These are phyloP conservation scores for Pythium apleroticum DNA, from an alignment of 352 stramenopile species.

Conservation along the genomic window DNA sequence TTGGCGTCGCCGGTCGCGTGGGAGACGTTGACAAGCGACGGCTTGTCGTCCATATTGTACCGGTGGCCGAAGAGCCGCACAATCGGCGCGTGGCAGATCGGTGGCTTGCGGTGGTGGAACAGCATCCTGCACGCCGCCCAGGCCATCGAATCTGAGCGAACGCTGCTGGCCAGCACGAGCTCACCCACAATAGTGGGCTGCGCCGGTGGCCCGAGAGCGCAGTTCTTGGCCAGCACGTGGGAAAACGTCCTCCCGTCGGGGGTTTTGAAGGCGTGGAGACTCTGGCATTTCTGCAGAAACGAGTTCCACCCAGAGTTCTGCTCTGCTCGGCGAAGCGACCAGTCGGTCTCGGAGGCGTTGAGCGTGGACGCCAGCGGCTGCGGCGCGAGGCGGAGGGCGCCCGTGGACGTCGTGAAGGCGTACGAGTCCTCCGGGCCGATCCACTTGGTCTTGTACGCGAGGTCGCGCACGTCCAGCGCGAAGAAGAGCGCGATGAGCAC, in stretches of 20 bases:
- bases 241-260: slow-evolving; percentile 3
- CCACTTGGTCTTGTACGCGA: slow-evolving; percentile 32
- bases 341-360: not conserved
- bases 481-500: slow-evolving; percentile 26
- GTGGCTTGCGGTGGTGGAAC: slow-evolving; percentile 30
- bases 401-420: slow-evolving; percentile 21
- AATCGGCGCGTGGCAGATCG: slow-evolving; percentile 28
- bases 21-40: slow-evolving; percentile 13
- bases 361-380: not conserved
- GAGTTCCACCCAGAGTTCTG: slow-evolving; percentile 24
- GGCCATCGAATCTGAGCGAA: slow-evolving; percentile 26
- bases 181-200: not conserved
- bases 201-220: slow-evolving; percentile 18
- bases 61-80: slow-evolving; percentile 27
- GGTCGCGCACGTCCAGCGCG: slow-evolving; percentile 26
- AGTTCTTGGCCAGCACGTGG: slow-evolving; percentile 21
- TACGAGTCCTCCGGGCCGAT: slow-evolving; percentile 28
- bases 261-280: slow-evolving; percentile 16
- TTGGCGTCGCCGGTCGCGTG: not conserved
- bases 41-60: slow-evolving; percentile 31
- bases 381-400: slow-evolving; percentile 5
- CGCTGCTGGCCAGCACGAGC: slow-evolving; percentile 20
- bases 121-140: slow-evolving; percentile 32
- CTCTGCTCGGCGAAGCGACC: not conserved
- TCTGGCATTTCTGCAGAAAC: slow-evolving; percentile 29